phyloP scores from a whole-genome alignment of 345 rosid species.

The Eucalyptus polyanthemos region DNA sequence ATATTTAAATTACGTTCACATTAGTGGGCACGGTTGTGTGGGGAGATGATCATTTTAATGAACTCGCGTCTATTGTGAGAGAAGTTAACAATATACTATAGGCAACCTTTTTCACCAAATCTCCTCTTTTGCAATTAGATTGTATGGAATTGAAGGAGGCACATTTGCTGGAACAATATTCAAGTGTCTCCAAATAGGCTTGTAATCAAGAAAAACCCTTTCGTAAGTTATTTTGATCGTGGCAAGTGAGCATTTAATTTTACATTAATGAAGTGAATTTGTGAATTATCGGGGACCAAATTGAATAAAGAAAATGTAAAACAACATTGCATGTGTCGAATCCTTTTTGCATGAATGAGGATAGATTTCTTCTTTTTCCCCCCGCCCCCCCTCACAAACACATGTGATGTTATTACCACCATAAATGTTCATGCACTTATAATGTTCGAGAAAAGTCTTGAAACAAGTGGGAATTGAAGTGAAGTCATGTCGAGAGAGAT shows the following conservation, averaged over 20 bases:
- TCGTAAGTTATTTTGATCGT: background rate
- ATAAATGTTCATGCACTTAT: background rate
- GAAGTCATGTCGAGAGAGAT: background rate
- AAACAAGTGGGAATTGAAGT: background rate
- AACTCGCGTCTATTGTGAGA: background rate
- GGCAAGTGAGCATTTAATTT: background rate
- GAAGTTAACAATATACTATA: rapidly evolving
- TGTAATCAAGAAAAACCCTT: background rate
- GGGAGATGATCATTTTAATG: background rate
- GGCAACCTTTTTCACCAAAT: background rate
- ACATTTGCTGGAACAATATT: background rate
- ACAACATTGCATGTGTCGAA: background rate
- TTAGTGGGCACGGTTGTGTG: background rate
- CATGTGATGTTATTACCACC: background rate
- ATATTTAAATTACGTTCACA: background rate
- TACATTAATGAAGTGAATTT: background rate
- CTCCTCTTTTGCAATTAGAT: background rate
- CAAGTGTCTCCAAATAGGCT: background rate
- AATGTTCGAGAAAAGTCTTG: background rate
- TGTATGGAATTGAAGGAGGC: background rate
- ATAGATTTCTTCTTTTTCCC: background rate
- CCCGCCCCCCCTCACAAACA: background rate
- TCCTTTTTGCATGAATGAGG: background rate
- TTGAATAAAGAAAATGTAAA: background rate
- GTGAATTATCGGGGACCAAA: background rate